Base-by-base conservation (phyloP, 2,329 filamentous ascomycete species). In the Paracoccidioides lutzii region DNA sequence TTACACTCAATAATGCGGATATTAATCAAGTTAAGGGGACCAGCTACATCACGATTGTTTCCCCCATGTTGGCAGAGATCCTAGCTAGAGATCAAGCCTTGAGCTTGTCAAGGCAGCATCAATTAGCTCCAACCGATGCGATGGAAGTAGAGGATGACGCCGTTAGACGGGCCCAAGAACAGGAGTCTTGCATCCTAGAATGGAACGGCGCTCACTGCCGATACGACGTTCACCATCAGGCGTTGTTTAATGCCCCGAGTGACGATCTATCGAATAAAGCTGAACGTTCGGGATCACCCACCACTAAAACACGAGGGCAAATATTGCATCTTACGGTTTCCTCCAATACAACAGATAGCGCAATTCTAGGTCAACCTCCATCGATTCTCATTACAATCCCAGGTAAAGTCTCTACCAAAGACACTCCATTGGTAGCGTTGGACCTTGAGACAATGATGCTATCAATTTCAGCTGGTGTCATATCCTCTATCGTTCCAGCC, bases 21-120 rank as follows among this genome's bases (percentile, higher is more conserved):
- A 46, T 54, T 9, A 52, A 50, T 30, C 53, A 46, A 4, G 30
- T 49, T 44, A 48, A 54, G 15, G 71, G 74, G 55, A 64, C 69
- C 1, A 73, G 72, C 3, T 67, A 76, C 8, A 66, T 76, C 1
- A 67, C 73, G 0, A 66, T 70, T 32, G 67, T 77, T 45, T 76
- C 76, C 59, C 75, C 75, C n/a, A 72, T 73, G 51, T 63, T 77
- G 15, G 75, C 75, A 12, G 75, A 73, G 48, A 73, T 77, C 63
- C 65, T 76, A 22, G 75, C 75, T 6, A 71, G 76, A 35, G 74
- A 77, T 43, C 70, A 76, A 53, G 71, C 73, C 10, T 64, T 65
- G 10, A 68, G 71, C 12, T 59, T 75, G 35, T 68, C 71, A 28
- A 68, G 68, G 43, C 60, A 71, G 50, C 69, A 76, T 54, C 60